Base-by-base conservation (phyloP, 2,329 filamentous ascomycete genomes). In the Thielaviopsis punctulata region DNA sequence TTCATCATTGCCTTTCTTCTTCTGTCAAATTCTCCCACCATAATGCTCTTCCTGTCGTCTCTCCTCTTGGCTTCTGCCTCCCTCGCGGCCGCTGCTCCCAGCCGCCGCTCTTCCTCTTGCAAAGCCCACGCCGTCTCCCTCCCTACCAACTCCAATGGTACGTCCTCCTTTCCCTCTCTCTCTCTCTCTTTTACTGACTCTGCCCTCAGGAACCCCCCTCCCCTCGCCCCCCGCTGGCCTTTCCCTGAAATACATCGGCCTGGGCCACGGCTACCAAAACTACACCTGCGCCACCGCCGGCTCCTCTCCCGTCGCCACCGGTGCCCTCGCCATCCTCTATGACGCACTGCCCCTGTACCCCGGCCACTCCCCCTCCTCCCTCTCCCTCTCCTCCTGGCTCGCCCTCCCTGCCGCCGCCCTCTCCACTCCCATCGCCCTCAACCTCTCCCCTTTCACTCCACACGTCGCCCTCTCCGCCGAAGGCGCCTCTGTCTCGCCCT, bases 221-320 rank as follows among this genome's bases (percentile, higher is more conserved):
- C 62, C 68, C n/a, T 55, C 63, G 3, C 69, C 69, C 1, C 57
- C 70, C 2, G 56, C 64, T 9, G 60, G 60, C 56, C 59, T 68
- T 44, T 61, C 62, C 4, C 65, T 79, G 36, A 71, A 75, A 61
- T 66, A 72, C 66, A 73, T 84, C 56, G 72, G 70, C 52, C 65
- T 84, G 43, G 80, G 79, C 58, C 73, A 80, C 58, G 80, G 80
- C 53, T 74, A 80, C 59, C 80, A 84, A 60, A 84, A 84, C 72
- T 84, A 84, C 33, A 52, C 51, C 22, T 53, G 49, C 43, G 33
- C 43, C 23, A 13, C 25, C 12, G n/a, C 19, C 13, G 41, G 24
- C 47, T 39, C 45, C 18, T 23, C 52, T 21, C 33, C 52, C 30
- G 48, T 30, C 21, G 45, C 45, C 39, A 49, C 39, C 22, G 52